phyloP scores from a whole-genome alignment of 805 yeast species.

The Nakazawaea laoshanensis region DNA sequence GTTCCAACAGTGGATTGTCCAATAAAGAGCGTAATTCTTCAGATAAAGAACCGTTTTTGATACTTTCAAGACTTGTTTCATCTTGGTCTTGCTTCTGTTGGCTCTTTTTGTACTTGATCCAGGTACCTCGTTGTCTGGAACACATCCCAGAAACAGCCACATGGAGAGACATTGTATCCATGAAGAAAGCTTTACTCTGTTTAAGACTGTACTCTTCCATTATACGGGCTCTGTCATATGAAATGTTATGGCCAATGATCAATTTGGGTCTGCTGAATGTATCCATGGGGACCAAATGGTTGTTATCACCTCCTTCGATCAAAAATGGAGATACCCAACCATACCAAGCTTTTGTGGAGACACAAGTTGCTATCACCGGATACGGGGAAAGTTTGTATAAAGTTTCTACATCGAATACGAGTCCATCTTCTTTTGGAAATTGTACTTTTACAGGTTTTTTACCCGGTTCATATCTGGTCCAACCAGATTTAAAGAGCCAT shows the following conservation, averaged over 20 bases:
- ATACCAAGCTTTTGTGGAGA: constrained; percentile 76
- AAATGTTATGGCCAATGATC: constrained; percentile 83
- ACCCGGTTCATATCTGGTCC: constrained; percentile 66
- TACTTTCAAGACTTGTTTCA: constrained; percentile 12
- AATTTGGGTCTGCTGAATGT: constrained; percentile 40
- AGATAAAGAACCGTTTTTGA: constrained; percentile 15
- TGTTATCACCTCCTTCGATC: constrained; percentile 36
- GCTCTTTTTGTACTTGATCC: constrained; percentile 50
- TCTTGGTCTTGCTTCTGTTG: constrained; percentile 14
- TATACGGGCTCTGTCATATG: constrained; percentile 84
- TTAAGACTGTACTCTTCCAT: constrained; percentile 70
- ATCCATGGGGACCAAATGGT: constrained; percentile 75
- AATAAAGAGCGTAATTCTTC: constrained; percentile 19
- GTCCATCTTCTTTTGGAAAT: constrained; percentile 60
- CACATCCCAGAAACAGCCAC: constrained; percentile 88
- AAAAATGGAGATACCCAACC: constrained; percentile 90
- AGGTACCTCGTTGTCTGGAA: constrained; percentile 78
- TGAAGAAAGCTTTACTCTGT: constrained; percentile 62
- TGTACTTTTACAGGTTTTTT: constrained; percentile 46
- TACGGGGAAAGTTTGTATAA: constrained; percentile 66
- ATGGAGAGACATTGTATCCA: constrained; percentile 92
- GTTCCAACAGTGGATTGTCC: constrained; percentile 20
- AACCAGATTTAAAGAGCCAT: constrained; percentile 65
- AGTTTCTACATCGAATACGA: constrained; percentile 88
- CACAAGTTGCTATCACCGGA: constrained; percentile 78